Evolutionary conservation across 768 basidiomycete genomes (phyloP), one percentile per base, ranked within the genome.

Genomic region (Tulasnella sp.): DNA sequence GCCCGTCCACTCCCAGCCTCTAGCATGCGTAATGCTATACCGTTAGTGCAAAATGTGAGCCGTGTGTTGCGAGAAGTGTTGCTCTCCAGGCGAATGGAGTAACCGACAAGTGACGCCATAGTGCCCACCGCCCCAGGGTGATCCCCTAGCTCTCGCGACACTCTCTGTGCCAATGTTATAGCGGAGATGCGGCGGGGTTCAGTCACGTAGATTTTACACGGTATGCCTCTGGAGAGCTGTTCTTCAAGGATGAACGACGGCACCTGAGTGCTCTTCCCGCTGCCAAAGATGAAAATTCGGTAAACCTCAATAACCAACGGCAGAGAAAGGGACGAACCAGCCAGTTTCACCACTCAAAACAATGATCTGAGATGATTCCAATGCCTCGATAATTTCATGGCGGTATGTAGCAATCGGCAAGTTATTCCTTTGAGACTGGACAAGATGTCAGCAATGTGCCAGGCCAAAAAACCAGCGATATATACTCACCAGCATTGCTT

Each of bases 251-350:
- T 86, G 73, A 93, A 98, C 0, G 86, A 78, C 3, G 95, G 95
- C 3, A 97, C 81, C 73, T 98, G 95, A 0, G 95, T 98, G 1
- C 93, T 96, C 74, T 99, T 99, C 8, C 95, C 95, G 67, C 92
- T 93, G 64, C 29, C n/a, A n/a, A n/a, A n/a, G n/a, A n/a, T n/a
- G n/a, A 53, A 54, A 51, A 55, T 24, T 52, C 67, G 64, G 63
- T 50, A 11, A 44, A n/a, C 26, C 17, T 5, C 13, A 38, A 10
- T 13, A 73, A 76, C 67, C 71, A 70, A 26, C 73, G 74, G 26
- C 3, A 41, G 29, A 9, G 7, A 2, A 42, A 11, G 49, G 10
- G 19, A 62, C 74, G 61, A 56, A 81, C 82, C 85, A 87, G 62
- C 86, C 85, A 9, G 85, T 88, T 68, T 87, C 85, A 41, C 85